Base-by-base conservation (phyloP, 2,329 filamentous ascomycete species). In the Teratosphaeria zuluensis region DNA sequence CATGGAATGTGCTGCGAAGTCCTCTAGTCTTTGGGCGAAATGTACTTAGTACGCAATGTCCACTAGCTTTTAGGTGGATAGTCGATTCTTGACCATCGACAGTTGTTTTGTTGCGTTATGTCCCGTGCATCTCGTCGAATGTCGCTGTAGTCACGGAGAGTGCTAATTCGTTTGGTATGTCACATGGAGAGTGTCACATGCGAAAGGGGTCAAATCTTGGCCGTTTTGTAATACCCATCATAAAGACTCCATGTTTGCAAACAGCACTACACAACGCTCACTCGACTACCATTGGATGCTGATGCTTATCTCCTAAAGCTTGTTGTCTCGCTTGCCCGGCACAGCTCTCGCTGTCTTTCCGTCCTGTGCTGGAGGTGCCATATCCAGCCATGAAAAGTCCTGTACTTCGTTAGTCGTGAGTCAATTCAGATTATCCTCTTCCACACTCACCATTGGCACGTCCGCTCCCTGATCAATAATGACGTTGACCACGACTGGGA, bases 401-500 rank as follows among this genome's bases (percentile, higher is more conserved):
- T 68, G 53, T 28, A 4, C 21, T 35, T 33, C 31, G 58, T 68
- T 38, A 66, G 65, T 53, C 30, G 16, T 48, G 24, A 7, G 4
- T 19, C 8, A 2, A 7, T 7, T 7, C 2, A 46, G n/a, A 8
- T 19, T 7, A 19, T 19, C 12, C 19, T 5, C 9, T 6, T 35
- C 32, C 35, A n/a, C 19, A 61, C 65, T 63, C 54, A 68, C 66
- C 66, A 68, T 68, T 2, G 59, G 58, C 46, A 68, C 56, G 58
- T 68, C 66, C 32, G 65, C 59, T 42, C 66, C 61, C n/a, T 65
- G 64, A 51, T 82, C 79, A 60, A 84, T 78, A 51, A 83, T 75
- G 2, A 84, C 74, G 72, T 84, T 84, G 1, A 84, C 74, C 8
- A 84, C 72, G 1, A 78, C 78, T 0, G 80, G 78, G 12, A 74